Conservation (phyloP, 2,329 filamentous ascomycete genomes). For the Pseudopyricularia javanii region DNA sequence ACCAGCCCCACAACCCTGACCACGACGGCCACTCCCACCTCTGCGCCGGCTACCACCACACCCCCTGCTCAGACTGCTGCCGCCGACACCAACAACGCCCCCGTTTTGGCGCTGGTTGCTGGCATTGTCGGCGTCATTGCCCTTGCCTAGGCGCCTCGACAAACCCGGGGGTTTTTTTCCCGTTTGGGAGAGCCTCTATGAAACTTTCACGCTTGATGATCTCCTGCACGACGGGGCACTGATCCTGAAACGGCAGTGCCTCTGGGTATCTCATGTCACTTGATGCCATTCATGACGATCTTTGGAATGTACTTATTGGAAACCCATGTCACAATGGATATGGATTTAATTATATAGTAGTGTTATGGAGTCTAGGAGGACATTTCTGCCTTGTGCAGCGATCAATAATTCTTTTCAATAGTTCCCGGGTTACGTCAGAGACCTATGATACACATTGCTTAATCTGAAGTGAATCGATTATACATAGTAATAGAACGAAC, state of each 20-base stretch:
- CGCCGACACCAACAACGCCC: conserved; percentile 18
- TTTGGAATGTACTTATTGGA: neutral
- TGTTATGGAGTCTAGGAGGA: too few species aligned
- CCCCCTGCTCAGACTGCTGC: conserved; percentile 14
- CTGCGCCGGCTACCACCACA: conserved; percentile 6
- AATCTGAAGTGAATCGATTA: too few species aligned
- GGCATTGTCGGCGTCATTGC: conserved; percentile 24
- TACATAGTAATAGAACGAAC: too few species aligned
- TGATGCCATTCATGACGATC: neutral
- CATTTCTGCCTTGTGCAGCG: too few species aligned
- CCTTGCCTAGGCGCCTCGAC: conserved; percentile 16
- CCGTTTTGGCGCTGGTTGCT: conserved; percentile 21
- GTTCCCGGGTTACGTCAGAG: too few species aligned
- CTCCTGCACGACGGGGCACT: neutral
- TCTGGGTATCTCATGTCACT: neutral
- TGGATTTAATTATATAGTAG: neutral
- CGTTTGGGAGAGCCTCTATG: too few species aligned
- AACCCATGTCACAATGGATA: neutral
- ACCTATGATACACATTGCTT: too few species aligned
- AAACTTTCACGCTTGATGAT: neutral
- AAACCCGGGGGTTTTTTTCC: neutral
- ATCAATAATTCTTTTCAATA: too few species aligned
- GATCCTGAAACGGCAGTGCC: neutral
- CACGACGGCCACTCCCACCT: conserved; percentile 5
- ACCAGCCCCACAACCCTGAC: conserved; percentile 16